Base-by-base conservation (phyloP, 2,329 filamentous ascomycete genomes). In the Exophiala spinifera region DNA sequence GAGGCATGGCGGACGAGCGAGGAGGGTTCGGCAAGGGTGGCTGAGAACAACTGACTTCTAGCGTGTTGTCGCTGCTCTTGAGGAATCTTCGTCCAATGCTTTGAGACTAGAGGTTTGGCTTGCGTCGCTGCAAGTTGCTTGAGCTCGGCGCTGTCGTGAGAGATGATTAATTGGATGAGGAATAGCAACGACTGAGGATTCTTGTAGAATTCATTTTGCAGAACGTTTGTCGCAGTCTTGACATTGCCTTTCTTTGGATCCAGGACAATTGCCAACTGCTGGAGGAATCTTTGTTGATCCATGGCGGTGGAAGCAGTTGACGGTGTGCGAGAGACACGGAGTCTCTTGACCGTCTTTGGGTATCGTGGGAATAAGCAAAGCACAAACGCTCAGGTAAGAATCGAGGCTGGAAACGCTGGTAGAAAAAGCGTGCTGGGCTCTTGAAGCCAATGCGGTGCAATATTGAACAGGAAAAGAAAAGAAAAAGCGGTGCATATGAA, bases 141-240 rank as follows among this genome's bases (percentile, higher is more conserved):
- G 52, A 96, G 79, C 63, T 85, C 82, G 44, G 81, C 71, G 67
- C 80, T 77, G 57, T 85, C 78, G 72, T 96, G 87, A 55, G 87
- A 89, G 65, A 90, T 87, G 64, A 95, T 81, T 67, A 96, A 85
- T 74, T 96, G 90, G 64, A 97, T 83, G 60, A 97, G 86, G 66
- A 89, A 84, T 52, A 92, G 81, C 54, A 97, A 84, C 14, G 90
- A 89, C 66, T 91, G 83, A 36, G 92, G 87, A 64, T 90, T 83
- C 66, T 84, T 86, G 78, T 95, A 97, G 79, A 89, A 97, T 74
- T 88, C 89, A 74, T 95, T 94, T 74, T 95, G 91, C 57, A 97
- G 84, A 66, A 91, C 85, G 55, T 88, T 84, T 15, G 92, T 99
- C 60, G 91, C 90, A 63, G 88, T 84, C 82, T 96, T 95, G 73